phyloP scores from a whole-genome alignment of 768 basidiomycete genomes.

The Mycena alexandri region DNA sequence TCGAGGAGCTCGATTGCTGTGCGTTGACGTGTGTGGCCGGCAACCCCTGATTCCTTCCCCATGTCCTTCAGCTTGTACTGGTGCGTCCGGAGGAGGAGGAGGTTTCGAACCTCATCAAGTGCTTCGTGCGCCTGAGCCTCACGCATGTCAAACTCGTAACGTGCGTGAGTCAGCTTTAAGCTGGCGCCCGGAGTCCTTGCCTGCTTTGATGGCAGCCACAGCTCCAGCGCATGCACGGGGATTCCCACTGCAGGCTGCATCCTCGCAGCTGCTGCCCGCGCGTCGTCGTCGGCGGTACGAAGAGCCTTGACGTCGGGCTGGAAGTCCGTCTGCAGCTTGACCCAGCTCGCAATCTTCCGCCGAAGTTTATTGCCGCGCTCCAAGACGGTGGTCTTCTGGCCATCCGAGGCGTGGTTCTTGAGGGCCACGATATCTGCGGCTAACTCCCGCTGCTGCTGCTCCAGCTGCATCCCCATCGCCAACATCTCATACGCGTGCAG shows the following conservation, averaged over 20 bases:
- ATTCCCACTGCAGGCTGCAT: neutral
- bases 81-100: slow-evolving; percentile 40
- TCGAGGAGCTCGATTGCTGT: slow-evolving; percentile 35
- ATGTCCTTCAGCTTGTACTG: slow-evolving; percentile 41
- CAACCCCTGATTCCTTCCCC: slow-evolving; percentile 36
- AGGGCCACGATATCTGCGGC: too few relatives aligned
- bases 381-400: slow-evolving; percentile 37
- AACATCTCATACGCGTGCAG: slow-evolving; percentile 6
- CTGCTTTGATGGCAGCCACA: slow-evolving; percentile 44
- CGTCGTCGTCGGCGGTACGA: neutral
- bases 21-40: slow-evolving; percentile 40
- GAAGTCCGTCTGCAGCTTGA: neutral
- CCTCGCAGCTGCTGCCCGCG: neutral
- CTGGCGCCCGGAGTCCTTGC: slow-evolving; percentile 3
- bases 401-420: slow-evolving; percentile 21
- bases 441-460: slow-evolving; percentile 8
- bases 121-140: slow-evolving; percentile 43
- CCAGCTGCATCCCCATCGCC: slow-evolving; percentile 8
- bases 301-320: neutral
- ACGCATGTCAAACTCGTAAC: slow-evolving; percentile 41
- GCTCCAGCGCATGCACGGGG: neutral
- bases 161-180: slow-evolving; percentile 18
- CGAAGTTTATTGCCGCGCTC: slow-evolving; percentile 5
- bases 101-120: slow-evolving; percentile 35
- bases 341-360: slow-evolving; percentile 4